Base-by-base conservation (phyloP, 139 green algal genomes). In the Nannochloris sp. region DNA sequence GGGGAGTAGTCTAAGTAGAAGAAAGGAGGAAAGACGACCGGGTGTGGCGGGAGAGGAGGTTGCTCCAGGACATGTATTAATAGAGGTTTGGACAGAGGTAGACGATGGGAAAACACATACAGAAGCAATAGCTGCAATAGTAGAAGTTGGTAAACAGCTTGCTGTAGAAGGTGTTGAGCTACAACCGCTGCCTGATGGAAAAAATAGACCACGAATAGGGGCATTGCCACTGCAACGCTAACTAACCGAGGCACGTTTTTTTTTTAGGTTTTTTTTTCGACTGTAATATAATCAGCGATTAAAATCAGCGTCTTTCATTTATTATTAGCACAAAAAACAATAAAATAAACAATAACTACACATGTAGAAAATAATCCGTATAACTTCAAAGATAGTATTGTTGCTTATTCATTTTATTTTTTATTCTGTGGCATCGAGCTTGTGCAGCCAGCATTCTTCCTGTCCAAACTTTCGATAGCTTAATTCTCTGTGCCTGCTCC, bases 101-200 rank as follows among this genome's bases (percentile, higher is more conserved):
- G 12, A 42, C 4, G 39, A 30, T n/a, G 59, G 56, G 2, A 55
- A 34, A 14, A 53, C 44, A 23, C 48, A 60, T 30, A 37, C 54
- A 24, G 61, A 38, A 23, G 35, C 6, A 3, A 38, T 42, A 24
- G 67, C 14, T 2, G 67, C 45, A 12, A 33, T 66, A 32, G 39
- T 19, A 15, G 32, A 54, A 24, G 36, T 72, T 24, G 65, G 51
- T 9, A 37, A 2, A 8, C 39, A 69, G 58, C 39, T 74, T 53
- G 58, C 58, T 65, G n/a, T n/a, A n/a, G n/a, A n/a, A n/a, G n/a
- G n/a, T n/a, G n/a, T n/a, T n/a, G n/a, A n/a, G n/a, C n/a, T n/a
- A n/a, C n/a, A n/a, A n/a, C n/a, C n/a, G n/a, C n/a, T n/a, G n/a
- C n/a, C n/a, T n/a, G n/a, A n/a, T n/a, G n/a, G n/a, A n/a, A n/a